phyloP scores from a whole-genome alignment of 352 stramenopile species.

The Phytophthora citrophthora region DNA sequence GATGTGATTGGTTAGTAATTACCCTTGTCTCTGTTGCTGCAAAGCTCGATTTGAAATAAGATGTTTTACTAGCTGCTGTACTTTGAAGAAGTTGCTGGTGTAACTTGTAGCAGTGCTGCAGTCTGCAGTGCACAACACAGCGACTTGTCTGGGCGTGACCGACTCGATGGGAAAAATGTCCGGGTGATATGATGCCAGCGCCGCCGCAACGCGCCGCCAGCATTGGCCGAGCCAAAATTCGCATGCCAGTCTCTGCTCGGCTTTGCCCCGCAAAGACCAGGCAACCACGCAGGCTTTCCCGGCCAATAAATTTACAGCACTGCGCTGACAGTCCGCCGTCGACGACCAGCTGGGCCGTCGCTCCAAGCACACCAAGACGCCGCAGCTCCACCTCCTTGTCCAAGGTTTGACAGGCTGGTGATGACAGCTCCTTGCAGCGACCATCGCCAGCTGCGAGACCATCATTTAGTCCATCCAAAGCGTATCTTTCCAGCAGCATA shows the following conservation, averaged over 20 bases:
- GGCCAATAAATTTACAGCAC: conserved; percentile 25
- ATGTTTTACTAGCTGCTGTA: background rate
- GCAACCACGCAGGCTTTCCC: conserved; percentile 22
- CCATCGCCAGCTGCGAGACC: conserved; percentile 18
- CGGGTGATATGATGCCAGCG: conserved; percentile 30
- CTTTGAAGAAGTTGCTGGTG: no score
- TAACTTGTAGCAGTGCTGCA: background rate
- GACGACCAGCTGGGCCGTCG: conserved; percentile 1
- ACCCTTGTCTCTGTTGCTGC: conserved; percentile 6
- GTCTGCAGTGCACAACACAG: conserved; percentile 1
- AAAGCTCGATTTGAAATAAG: background rate
- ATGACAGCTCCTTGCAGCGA: background rate
- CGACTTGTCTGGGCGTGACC: conserved; percentile 3
- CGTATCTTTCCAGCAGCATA: conserved; percentile 29
- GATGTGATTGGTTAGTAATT: conserved; percentile 16
- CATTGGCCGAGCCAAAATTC: conserved; percentile 33
- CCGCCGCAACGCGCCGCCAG: background rate
- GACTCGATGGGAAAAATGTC: conserved; percentile 24
- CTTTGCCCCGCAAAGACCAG: conserved; percentile 16
- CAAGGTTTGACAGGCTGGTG: background rate
- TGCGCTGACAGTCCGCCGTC: conserved; percentile 1
- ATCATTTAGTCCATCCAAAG: conserved; percentile 27
- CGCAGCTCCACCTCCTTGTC: no score
- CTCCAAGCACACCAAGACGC: conserved; percentile 14
- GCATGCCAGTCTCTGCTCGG: conserved; percentile 23